Percentiles rank a stretch among this genome's conserved stretches.
These are phyloP conservation scores for Aristolochia californica DNA, from an alignment of 164 flowering plant species.

Conservation along the genomic window DNA sequence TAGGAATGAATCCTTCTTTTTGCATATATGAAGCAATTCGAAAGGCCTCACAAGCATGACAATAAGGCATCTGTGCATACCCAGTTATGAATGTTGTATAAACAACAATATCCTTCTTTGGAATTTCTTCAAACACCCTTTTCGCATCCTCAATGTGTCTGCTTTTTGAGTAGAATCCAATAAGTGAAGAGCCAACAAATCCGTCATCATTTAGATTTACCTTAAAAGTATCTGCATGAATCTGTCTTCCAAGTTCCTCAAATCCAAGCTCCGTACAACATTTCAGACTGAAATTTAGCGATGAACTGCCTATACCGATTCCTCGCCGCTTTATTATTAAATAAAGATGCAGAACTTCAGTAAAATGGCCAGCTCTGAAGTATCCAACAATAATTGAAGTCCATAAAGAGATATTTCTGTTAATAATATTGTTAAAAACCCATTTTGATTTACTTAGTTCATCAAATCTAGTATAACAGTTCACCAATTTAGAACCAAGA, in stretches of 20 bases:
- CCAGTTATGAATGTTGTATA: constrained; percentile 41
- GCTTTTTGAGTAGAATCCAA: constrained; percentile 21
- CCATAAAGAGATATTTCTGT: constrained; percentile 28
- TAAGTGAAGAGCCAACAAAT: constrained; percentile 38
- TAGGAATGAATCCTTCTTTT: constrained; percentile 31
- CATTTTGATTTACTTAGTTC: constrained; percentile 26
- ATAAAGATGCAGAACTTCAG: constrained; percentile 33
- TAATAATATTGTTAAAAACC: constrained; percentile 24
- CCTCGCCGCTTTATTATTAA: constrained; percentile 19
- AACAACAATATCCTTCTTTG: constrained; percentile 36
- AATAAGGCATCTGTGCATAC: constrained; percentile 20
- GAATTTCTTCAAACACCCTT: constrained; percentile 41
- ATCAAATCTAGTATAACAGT: constrained; percentile 26
- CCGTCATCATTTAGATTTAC: constrained; percentile 18
- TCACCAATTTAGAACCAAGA: constrained; percentile 34
- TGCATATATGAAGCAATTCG: constrained; percentile 27
- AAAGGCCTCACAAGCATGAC: constrained; percentile 25
- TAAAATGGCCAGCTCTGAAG: constrained; percentile 25
- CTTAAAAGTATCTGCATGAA: constrained; percentile 46
- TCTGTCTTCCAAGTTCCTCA: constrained; percentile 28
- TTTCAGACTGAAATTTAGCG: constrained; percentile 33
- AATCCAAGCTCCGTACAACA: constrained; percentile 26
- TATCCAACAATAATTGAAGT: constrained; percentile 33
- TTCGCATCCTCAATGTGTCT: constrained; percentile 24
- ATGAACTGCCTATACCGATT: constrained; percentile 28